These are phyloP conservation scores for Digitaria exilis DNA, from an alignment of 202 grass and related monocot species.

Conservation along the genomic window DNA sequence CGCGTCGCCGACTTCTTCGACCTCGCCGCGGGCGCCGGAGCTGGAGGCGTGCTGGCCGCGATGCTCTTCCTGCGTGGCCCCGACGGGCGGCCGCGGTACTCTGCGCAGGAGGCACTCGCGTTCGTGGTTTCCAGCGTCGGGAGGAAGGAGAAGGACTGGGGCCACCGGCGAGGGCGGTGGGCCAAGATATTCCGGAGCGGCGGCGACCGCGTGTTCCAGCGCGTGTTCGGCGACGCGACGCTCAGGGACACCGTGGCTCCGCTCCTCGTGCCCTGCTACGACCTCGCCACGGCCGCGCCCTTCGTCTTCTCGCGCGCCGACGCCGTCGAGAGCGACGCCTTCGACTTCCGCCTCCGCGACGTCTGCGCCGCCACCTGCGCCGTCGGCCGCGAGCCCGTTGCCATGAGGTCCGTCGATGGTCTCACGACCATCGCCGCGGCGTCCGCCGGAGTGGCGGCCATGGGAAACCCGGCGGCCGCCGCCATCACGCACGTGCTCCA, in stretches of 20 bases:
- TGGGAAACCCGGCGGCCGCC: conserved; percentile 67
- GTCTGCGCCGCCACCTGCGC: conserved; percentile 69
- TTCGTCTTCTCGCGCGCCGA: conserved; percentile 77
- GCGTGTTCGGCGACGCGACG: conserved; percentile 58
- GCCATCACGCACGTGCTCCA: conserved; percentile 73
- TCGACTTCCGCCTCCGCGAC: conserved; percentile 62
- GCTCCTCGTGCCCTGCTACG: conserved; percentile 71
- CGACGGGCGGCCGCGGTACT: conserved; percentile 54
- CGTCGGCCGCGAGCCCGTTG: not conserved
- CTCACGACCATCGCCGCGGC: conserved; percentile 42
- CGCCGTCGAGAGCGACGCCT: conserved; percentile 61
- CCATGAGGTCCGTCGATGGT: conserved; percentile 54
- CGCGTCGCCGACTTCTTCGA: conserved; percentile 82
- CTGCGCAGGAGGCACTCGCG: conserved; percentile 52
- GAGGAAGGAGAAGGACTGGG: conserved; percentile 54
- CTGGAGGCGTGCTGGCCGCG: conserved; percentile 61
- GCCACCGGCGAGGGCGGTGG: conserved; percentile 21
- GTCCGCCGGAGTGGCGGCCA: conserved; percentile 44
- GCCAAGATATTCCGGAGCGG: conserved; percentile 28
- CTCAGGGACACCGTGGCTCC: conserved; percentile 66
- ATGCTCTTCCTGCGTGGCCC: conserved; percentile 47
- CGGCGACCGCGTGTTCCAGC: conserved; percentile 20
- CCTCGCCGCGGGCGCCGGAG: conserved; percentile 61
- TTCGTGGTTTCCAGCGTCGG: conserved; percentile 47
- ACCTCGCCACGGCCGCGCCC: conserved; percentile 58